phyloP scores from a whole-genome alignment of 2,329 filamentous ascomycete species.

The Verticillium dahliae region DNA sequence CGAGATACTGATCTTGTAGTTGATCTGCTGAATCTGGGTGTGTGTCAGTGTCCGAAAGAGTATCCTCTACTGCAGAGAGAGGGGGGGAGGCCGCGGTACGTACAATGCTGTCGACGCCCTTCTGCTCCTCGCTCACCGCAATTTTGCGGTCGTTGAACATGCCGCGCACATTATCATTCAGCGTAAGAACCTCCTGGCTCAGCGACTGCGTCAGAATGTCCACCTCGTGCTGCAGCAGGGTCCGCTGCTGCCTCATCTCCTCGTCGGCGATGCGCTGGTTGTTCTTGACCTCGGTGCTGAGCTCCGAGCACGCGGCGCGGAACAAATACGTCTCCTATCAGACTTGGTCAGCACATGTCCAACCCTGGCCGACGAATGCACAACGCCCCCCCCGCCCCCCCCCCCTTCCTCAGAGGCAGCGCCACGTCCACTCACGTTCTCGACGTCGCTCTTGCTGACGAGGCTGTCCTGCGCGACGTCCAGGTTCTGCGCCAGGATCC shows the following conservation, averaged over 20 bases:
- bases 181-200: slow-evolving; percentile 70
- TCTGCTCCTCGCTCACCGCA: slow-evolving; percentile 82
- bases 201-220: slow-evolving; percentile 83
- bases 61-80: not conserved
- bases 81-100: slow-evolving; percentile 18
- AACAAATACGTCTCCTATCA: slow-evolving; percentile 79
- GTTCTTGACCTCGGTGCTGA: slow-evolving; percentile 79
- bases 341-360: slow-evolving; percentile 8
- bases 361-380: no score
- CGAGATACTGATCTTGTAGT: slow-evolving; percentile 89
- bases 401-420: no score
- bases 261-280: slow-evolving; percentile 72
- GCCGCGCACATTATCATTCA: slow-evolving; percentile 89
- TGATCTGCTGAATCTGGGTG: slow-evolving; percentile 76
- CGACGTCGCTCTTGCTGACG: slow-evolving; percentile 85
- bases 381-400: no score
- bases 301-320: slow-evolving; percentile 84
- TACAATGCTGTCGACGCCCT: slow-evolving; percentile 73
- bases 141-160: slow-evolving; percentile 97
- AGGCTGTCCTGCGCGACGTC: slow-evolving; percentile 72
- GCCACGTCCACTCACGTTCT: slow-evolving; percentile 52
- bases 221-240: slow-evolving; percentile 86
- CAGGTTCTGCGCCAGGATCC: slow-evolving; percentile 70
- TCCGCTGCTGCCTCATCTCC: slow-evolving; percentile 73
- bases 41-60: slow-evolving; percentile 7